Base-by-base conservation (phyloP, 2,329 filamentous ascomycete genomes). In the Pyricularia sp. region DNA sequence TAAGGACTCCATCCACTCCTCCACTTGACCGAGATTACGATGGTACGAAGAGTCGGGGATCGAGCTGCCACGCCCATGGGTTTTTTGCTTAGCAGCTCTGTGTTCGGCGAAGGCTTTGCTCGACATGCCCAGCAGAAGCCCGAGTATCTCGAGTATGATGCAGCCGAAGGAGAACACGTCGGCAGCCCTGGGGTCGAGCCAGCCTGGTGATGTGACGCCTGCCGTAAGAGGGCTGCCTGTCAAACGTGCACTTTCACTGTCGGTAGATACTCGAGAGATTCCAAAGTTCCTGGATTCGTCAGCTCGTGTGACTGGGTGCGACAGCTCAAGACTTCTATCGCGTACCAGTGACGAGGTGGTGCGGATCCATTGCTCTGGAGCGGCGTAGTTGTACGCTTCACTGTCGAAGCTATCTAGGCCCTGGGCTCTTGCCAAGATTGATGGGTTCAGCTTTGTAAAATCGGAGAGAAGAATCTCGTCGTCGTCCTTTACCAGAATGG, bases 161-260 rank as follows among this genome's bases (percentile, higher is more conserved):
- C 88, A 89, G 10, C 85, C 89, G 1, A 91, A 78, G 3, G 88
- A 89, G 75, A 89, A 93, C 24, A 92, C 78, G 71, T 92, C 89
- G 60, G 86, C 84, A 66, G 83, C 82, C 68, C 84, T 82, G 3
- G 81, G 78, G 68, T 82, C 78, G 22, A 81, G 75, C 5, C 40
- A 49, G 40, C 40, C 40, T 49, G 40, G 40, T n/a, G 40, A n/a
- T 3, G 40, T 49, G 40, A 49, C 7, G 44, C 78, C 78, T 1
- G 78, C 76, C 28, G 76, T 78, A 1, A 78, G 74, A 1, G 74
- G 70, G 28, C 60, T 19, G 7, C 40, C 40, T n/a, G 9, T 60
- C 53, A 12, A 44, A 26, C 53, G 35, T 69, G 69, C 53, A 68
- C 30, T 28, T 59, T 68, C 19, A 67, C 69, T 49, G 16, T 49